Conservation (phyloP, 306 rosid species). For the Datisca glomerata region DNA sequence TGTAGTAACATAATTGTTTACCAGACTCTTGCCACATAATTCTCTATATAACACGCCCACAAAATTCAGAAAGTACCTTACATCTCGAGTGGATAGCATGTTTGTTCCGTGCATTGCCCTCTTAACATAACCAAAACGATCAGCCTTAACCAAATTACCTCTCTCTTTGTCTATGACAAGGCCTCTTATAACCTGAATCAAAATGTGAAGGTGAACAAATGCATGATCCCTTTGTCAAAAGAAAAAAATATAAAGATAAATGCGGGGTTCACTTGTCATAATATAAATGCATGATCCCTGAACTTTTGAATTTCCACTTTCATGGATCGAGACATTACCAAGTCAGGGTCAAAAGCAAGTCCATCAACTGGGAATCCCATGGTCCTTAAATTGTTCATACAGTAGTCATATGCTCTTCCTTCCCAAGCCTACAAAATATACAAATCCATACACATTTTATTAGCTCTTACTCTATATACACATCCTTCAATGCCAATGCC, state of each 20-base stretch:
- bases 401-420: constrained; percentile 95
- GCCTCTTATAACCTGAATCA: constrained; percentile 80
- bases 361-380: constrained; percentile 91
- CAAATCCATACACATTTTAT: constrained; percentile 5
- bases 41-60: too few species aligned
- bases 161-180: constrained; percentile 95
- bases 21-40: too few species aligned
- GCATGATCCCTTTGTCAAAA: too few species aligned
- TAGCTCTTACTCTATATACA: too few species aligned
- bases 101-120: constrained; percentile 96
- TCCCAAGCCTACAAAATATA: constrained; percentile 79
- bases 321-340: constrained; percentile 66
- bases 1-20: too few species aligned
- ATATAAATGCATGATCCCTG: background rate
- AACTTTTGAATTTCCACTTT: constrained; percentile 12
- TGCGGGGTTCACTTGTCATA: too few species aligned
- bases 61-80: constrained; percentile 48
- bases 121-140: constrained; percentile 86
- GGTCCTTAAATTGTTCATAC: constrained; percentile 80
- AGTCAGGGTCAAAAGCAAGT: constrained; percentile 82
- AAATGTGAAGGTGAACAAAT: background rate
- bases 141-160: constrained; percentile 94
- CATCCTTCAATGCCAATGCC: too few species aligned
- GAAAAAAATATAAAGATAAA: too few species aligned
- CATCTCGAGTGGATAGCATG: constrained; percentile 81